Conservation (phyloP, 352 stramenopile genomes). For the Peronosclerospora sorghi region DNA sequence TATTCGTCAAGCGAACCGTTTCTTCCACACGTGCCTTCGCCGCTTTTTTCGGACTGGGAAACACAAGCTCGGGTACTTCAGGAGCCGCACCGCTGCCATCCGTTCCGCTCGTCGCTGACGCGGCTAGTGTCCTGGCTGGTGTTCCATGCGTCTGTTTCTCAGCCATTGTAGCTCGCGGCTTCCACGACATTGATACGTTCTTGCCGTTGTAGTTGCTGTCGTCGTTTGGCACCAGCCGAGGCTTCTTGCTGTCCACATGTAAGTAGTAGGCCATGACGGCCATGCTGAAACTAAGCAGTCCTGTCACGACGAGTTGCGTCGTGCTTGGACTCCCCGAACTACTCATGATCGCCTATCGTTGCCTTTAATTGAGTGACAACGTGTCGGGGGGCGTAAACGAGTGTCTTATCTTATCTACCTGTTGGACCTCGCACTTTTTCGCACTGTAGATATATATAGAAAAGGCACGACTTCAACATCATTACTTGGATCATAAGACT, state of each 20-base stretch:
- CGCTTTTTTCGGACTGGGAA: slow-evolving; percentile 6
- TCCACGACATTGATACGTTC: slow-evolving; percentile 2
- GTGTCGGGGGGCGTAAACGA: too few species aligned
- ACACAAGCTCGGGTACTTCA: neutral
- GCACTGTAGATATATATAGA: too few species aligned
- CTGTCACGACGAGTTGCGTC: slow-evolving; percentile 46
- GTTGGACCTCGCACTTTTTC: too few species aligned
- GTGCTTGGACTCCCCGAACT: slow-evolving; percentile 20
- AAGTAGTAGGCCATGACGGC: slow-evolving; percentile 47
- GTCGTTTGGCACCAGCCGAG: neutral
- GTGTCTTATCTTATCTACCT: too few species aligned
- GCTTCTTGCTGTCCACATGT: slow-evolving; percentile 24
- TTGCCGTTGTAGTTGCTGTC: slow-evolving; percentile 12
- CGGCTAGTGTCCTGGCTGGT: neutral
- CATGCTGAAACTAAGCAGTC: slow-evolving; percentile 48
- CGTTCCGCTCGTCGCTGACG: neutral
- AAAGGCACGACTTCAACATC: too few species aligned
- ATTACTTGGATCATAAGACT: too few species aligned
- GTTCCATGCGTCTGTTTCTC: neutral
- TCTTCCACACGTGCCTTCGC: neutral
- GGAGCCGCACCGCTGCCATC: neutral
- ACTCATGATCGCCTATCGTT: slow-evolving; percentile 18
- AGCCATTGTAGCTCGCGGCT: slow-evolving; percentile 24
- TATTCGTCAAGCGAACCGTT: too few species aligned
- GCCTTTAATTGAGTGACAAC: too few species aligned